Conservation (phyloP, 306 rosid genomes). For the Dryas drummondii region DNA sequence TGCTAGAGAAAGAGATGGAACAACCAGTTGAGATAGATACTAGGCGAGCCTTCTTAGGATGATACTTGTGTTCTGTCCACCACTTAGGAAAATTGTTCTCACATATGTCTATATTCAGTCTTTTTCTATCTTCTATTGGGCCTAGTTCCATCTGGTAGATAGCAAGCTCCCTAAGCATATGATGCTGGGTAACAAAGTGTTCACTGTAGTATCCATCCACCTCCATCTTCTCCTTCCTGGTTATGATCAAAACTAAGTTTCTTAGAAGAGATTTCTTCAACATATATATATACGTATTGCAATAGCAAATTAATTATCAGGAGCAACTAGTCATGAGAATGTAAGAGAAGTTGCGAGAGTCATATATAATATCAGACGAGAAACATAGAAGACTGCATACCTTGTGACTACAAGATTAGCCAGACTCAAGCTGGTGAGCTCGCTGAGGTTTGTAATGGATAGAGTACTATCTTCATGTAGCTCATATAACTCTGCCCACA, state of each 20-base stretch:
- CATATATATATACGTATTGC: background rate
- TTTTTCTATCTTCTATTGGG: conserved; percentile 34
- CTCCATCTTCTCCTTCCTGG: conserved; percentile 42
- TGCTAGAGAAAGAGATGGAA: too few species aligned
- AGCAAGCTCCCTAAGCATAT: conserved; percentile 67
- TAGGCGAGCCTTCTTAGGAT: conserved; percentile 31
- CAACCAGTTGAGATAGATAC: conserved; percentile 47
- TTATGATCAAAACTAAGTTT: conserved; percentile 12
- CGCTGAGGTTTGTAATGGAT: conserved; percentile 41
- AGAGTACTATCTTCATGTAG: conserved; percentile 23
- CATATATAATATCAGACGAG: background rate
- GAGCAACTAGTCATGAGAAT: conserved; percentile 3
- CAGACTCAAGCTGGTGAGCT: conserved; percentile 30
- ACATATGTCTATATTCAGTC: conserved; percentile 41
- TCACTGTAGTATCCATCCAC: conserved; percentile 45
- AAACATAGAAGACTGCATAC: conserved; percentile 36
- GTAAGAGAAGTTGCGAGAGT: too few species aligned
- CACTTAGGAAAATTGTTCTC: conserved; percentile 47
- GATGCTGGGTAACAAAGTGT: conserved; percentile 52
- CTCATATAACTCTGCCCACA: conserved; percentile 46
- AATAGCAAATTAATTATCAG: too few species aligned
- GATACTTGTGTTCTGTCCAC: conserved; percentile 42
- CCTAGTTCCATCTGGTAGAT: conserved; percentile 37
- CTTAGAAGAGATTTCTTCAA: conserved; percentile 1
- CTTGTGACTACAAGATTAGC: conserved; percentile 43